Evolutionary conservation across 179 eudicot species (phyloP), one percentile per base, ranked within the genome.

Genomic region (Monotropa hypopitys): DNA sequence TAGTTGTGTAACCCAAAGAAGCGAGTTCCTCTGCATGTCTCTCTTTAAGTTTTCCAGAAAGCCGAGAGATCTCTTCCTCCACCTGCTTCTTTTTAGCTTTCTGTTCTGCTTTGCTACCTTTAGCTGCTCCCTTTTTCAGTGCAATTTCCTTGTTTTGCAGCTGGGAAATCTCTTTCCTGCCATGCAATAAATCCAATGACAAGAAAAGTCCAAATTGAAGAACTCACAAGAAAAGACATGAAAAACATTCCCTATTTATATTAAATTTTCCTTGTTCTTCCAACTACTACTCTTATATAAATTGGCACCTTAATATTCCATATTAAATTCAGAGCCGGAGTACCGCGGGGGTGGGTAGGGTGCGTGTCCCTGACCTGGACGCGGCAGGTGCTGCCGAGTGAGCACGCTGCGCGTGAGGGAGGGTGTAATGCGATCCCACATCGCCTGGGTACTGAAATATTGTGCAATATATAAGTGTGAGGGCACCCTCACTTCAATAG

Each of bases 61-160:
- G 89, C 61, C 75, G 80, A 38, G 91, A 83, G 63, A 92, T 82
- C 81, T 88, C 89, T 63, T 92, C 98, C 77, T 94, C 98, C 38
- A 94, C 97, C 81, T 90, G 97, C 83, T 90, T 94, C 85, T 92
- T 94, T 83, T 94, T 94, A 76, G 91, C 91, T 83, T 92, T 94
- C 84, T 94, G 98, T 79, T 94, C 98, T 21, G 97, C 97, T 80
- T 94, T 94, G 88, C 98, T 94, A 54, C 98, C 98, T 85, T 88
- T 94, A 62, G 98, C 98, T 57, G 98, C 98, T 11, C 88, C 92
- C 88, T 92, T 94, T 82, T 94, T 94, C 85, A 94, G 42, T 59
- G 87, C 90, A n/a, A 68, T 76, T 84, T 94, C 98, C 79, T 92
- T 92, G 91, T 87, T 85, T 85, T 90, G 98, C 57, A 94, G 87